Evolutionary conservation across 176 grass and related monocot species (phyloP).

Genomic region (Musa schizocarpa): DNA sequence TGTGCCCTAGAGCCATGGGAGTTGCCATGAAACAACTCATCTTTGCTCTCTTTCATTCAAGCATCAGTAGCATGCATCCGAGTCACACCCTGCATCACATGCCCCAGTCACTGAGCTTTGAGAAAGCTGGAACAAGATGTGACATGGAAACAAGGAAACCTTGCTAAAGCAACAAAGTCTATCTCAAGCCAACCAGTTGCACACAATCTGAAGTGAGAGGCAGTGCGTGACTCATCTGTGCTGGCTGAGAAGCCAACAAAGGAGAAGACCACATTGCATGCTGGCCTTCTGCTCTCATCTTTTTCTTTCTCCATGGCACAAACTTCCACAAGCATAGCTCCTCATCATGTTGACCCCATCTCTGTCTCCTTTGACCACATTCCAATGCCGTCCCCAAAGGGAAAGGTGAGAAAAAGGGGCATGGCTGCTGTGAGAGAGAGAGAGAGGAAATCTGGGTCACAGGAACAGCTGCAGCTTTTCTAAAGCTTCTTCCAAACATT

Average conservation of each 20-base stretch:
- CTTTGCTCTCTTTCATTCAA: no score
- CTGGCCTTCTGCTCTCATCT: not conserved
- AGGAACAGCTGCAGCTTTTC: not conserved
- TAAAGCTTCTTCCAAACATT: slow-evolving; percentile 4
- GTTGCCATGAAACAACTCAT: no score
- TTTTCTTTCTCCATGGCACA: not conserved
- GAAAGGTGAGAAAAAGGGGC: no score
- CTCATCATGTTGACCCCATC: not conserved
- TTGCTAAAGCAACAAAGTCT: not conserved
- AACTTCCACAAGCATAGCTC: slow-evolving; percentile 3
- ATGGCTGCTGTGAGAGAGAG: no score
- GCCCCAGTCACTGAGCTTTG: no score
- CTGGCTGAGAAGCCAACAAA: not conserved
- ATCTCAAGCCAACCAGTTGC: not conserved
- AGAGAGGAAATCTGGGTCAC: not conserved
- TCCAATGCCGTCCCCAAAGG: not conserved
- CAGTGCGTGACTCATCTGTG: not conserved
- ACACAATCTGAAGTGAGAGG: not conserved
- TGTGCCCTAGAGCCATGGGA: no score
- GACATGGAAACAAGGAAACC: not conserved
- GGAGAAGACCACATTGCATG: not conserved
- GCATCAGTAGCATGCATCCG: no score
- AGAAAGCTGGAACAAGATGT: no score
- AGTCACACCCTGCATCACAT: no score
- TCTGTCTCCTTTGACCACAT: not conserved